phyloP scores from a whole-genome alignment of 1,139 yeast genomes.

The Saccharomycopsis hybrid region DNA sequence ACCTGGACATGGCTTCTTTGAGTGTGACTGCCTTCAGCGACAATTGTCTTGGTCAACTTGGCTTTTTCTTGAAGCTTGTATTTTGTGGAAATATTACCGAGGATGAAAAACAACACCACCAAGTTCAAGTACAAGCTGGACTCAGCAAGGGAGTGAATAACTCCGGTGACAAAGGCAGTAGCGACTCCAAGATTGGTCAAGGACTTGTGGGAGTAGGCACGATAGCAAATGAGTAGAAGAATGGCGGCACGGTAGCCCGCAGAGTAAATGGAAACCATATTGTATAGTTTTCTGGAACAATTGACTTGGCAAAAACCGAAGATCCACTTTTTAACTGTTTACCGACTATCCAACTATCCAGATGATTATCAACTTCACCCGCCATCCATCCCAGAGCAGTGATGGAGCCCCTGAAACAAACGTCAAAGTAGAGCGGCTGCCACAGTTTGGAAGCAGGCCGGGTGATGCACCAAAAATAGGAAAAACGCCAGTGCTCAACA shows the following conservation, averaged over 20 bases:
- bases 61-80: conserved; percentile 26
- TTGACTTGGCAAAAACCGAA: no score
- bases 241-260: conserved; percentile 6
- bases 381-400: no score
- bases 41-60: conserved; percentile 23
- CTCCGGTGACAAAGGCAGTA: conserved; percentile 35
- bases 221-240: conserved; percentile 21
- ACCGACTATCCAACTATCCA: no score
- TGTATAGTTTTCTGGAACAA: no score
- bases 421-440: no score
- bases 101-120: conserved; percentile 34
- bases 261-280: background rate
- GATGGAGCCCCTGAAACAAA: no score
- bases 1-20: conserved; percentile 38
- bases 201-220: conserved; percentile 32
- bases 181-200: conserved; percentile 34
- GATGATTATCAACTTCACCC: no score
- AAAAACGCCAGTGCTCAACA: no score
- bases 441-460: no score
- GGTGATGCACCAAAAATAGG: no score
- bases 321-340: no score
- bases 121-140: conserved; percentile 32
- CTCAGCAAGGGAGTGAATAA: conserved; percentile 35
- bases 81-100: conserved; percentile 39
- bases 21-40: conserved; percentile 12